These are phyloP conservation scores for Paramecium sexaurelia DNA, from an alignment of 73 alveolate genomes.

Conservation along the genomic window DNA sequence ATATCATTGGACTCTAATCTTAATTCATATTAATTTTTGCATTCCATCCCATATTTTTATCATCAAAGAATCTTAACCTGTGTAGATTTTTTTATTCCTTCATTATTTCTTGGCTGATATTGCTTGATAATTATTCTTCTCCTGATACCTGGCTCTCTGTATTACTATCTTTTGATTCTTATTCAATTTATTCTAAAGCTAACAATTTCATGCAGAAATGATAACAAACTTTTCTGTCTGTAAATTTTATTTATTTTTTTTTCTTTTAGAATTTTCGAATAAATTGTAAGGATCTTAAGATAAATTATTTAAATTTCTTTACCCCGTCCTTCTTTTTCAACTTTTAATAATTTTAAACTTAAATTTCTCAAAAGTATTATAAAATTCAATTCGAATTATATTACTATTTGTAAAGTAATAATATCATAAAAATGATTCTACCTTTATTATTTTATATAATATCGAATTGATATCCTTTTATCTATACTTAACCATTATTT, in stretches of 20 bases:
- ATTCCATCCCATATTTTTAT: not conserved
- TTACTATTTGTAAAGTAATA: too few relatives aligned
- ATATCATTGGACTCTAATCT: not conserved
- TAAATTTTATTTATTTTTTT: too few relatives aligned
- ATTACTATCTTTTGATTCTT: not conserved
- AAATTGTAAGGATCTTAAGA: not conserved
- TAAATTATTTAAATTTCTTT: too few relatives aligned
- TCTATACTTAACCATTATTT: not conserved
- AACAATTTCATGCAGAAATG: not conserved
- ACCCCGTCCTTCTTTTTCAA: not conserved
- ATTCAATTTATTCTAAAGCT: not conserved
- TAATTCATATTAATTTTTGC: not conserved
- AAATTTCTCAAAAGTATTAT: not conserved
- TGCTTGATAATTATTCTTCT: not conserved
- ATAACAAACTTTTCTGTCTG: not conserved
- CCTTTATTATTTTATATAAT: too few relatives aligned
- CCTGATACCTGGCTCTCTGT: not conserved
- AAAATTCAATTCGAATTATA: too few relatives aligned
- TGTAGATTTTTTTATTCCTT: not conserved
- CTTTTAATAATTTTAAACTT: not conserved
- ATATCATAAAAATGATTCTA: too few relatives aligned
- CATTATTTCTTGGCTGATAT: not conserved
- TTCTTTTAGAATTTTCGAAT: not conserved
- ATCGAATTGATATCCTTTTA: too few relatives aligned
- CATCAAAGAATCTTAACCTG: not conserved